Evolutionary conservation across 2,329 filamentous ascomycete species (phyloP), one percentile per base, ranked within the genome.

Genomic region (Immersiporthe knoxdaviesiana): DNA sequence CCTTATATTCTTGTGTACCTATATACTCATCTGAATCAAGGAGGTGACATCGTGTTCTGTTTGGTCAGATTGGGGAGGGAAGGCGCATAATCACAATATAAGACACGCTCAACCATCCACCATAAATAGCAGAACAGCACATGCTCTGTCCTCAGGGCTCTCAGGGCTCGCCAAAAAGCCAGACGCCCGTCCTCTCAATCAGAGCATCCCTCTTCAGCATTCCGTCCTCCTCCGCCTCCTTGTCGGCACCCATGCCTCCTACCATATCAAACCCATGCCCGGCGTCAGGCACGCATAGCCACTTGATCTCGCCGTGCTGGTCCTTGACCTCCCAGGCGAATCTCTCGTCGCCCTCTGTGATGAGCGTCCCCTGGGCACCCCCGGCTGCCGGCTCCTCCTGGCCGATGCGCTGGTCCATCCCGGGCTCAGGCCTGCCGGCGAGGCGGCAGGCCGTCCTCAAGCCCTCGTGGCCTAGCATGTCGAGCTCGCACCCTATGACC

Each of bases 381-480:
- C 72, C 63, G 1, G 67, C 72, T 1, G 54, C 72, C 1, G 54
- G 37, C 50, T 74, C 75, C 63, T 74, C 71, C 62, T 76, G 73
- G 5, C 81, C 80, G 6, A 79, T 74, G 32, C 68, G 73, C 12
- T 77, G 75, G 0, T 74, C 73, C 1, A 73, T 10, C 12, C 72
- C 35, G n/a, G 79, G 76, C 27, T 76, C 74, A 3, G 74, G 72
- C 35, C 74, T 76, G 0, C 78, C 80, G 2, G 78, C 77, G 5
- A 82, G 68, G 59, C 73, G 75, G 66, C 75, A 78, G 27, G 79
- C 79, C 74, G 81, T 74, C 41, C 77, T 73, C 78, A 78, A 82
- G 10, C 72, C 78, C 73, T 85, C 84, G 39, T 79, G 76, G 1
- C 79, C 79, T 5, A 84, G 75, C 75, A 83, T 80, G 74, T 86